A percentile compares a stretch with the other conserved stretches of the same genome.
phyloP scores from a whole-genome alignment of 2,329 filamentous ascomycete species.

The Diaporthe eres region DNA sequence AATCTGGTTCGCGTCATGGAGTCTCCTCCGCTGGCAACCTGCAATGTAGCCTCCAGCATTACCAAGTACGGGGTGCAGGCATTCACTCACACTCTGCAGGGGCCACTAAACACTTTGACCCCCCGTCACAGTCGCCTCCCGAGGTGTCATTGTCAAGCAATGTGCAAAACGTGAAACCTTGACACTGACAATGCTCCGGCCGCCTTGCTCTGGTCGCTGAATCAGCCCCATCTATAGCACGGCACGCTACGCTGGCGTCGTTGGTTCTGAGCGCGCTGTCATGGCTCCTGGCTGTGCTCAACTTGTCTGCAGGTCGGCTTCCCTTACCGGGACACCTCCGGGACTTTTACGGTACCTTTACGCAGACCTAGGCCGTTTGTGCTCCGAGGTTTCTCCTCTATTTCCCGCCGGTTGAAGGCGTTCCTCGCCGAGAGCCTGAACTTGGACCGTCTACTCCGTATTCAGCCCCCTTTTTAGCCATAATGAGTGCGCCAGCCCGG shows the following conservation, averaged over 20 bases:
- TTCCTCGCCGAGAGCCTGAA: conserved; percentile 16
- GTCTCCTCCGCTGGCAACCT: conserved; percentile 9
- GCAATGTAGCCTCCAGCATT: conserved; percentile 19
- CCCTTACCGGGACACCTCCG: background rate
- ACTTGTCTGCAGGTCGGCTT: conserved; percentile 1
- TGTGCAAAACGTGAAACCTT: conserved; percentile 15
- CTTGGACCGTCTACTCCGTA: conserved; percentile 5
- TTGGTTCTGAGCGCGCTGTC: background rate
- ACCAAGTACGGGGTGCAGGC: conserved; percentile 1
- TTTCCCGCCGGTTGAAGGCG: conserved; percentile 22
- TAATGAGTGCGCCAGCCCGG: conserved; percentile 15
- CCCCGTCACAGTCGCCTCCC: conserved; percentile 14
- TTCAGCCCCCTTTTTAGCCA: conserved; percentile 28
- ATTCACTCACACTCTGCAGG: background rate
- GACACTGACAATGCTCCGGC: conserved; percentile 14
- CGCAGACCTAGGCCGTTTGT: background rate
- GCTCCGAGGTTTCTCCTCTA: background rate
- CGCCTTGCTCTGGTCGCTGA: background rate
- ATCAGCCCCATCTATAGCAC: background rate
- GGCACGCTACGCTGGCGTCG: background rate
- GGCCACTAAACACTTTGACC: background rate
- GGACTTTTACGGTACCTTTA: background rate
- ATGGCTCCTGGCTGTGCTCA: background rate
- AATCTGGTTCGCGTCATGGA: conserved; percentile 21
- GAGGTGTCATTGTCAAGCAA: conserved; percentile 19